These are phyloP conservation scores for Auricularia cornea DNA, from an alignment of 768 basidiomycete genomes.

Conservation along the genomic window DNA sequence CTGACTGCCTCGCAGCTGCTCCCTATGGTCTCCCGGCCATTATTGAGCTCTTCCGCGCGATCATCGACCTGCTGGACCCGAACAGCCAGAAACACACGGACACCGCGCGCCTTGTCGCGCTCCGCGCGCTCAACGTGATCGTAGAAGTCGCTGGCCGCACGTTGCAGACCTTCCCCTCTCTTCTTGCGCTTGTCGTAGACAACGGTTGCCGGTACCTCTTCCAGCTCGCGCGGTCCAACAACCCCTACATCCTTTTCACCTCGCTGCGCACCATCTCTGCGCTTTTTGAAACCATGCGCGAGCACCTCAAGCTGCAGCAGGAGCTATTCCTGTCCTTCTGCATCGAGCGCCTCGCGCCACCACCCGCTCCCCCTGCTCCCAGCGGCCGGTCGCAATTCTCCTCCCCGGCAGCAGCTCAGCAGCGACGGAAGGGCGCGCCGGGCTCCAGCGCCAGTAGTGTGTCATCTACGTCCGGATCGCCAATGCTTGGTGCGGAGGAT, in stretches of 20 bases:
- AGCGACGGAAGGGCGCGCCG: slow-evolving; percentile 5
- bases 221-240: slow-evolving; percentile 90
- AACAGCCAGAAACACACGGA: slow-evolving; percentile 93
- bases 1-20: not conserved
- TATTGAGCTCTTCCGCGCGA: slow-evolving; percentile 83
- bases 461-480: slow-evolving; percentile 21
- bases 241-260: slow-evolving; percentile 65
- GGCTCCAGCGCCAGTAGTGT: slow-evolving; percentile 8
- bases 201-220: slow-evolving; percentile 94
- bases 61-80: slow-evolving; percentile 92
- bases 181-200: slow-evolving; percentile 72
- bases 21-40: slow-evolving; percentile 88
- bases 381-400: slow-evolving; percentile 19
- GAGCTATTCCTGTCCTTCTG: slow-evolving; percentile 93
- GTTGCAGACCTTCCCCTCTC: slow-evolving; percentile 69
- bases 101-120: slow-evolving; percentile 82
- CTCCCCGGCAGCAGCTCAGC: not conserved
- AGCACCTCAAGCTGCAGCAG: slow-evolving; percentile 84
- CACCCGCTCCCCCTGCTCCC: slow-evolving; percentile 19
- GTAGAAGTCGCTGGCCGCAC: slow-evolving; percentile 76
- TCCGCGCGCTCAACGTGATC: slow-evolving; percentile 79
- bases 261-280: slow-evolving; percentile 82
- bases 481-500: slow-evolving; percentile 16
- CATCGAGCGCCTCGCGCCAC: slow-evolving; percentile 78
- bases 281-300: slow-evolving; percentile 79